Evolutionary conservation across 2,329 filamentous ascomycete genomes (phyloP).

Genomic region (Incumbomyces lentus): DNA sequence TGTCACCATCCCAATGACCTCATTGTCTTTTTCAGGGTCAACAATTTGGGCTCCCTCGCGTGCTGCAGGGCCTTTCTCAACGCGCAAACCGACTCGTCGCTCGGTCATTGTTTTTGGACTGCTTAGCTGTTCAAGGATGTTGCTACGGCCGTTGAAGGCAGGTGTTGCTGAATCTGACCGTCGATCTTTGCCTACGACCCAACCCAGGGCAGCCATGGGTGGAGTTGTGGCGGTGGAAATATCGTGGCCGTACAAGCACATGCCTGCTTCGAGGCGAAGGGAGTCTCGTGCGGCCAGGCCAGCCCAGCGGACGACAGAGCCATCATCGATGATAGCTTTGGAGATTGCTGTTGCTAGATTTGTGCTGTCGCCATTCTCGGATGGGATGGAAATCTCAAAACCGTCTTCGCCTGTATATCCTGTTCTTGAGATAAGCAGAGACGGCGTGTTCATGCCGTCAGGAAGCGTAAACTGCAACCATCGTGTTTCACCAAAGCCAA

Average conservation of each 20-base stretch:
- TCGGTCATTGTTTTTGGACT: conserved; percentile 53
- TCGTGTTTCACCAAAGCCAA: conserved; percentile 74
- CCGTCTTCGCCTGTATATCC: conserved; percentile 98
- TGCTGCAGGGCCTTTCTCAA: conserved; percentile 73
- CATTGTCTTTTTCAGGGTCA: conserved; percentile 39
- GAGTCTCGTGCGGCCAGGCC: conserved; percentile 87
- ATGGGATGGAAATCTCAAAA: conserved; percentile 84
- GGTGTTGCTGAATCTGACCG: conserved; percentile 44
- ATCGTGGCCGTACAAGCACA: conserved; percentile 99
- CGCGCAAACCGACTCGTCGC: conserved; percentile 67
- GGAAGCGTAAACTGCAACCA: conserved; percentile 54
- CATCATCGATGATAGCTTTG: conserved; percentile 55
- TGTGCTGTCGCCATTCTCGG: conserved; percentile 47
- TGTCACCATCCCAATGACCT: conserved; percentile 69
- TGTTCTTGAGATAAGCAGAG: conserved; percentile 69
- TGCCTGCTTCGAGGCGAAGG: conserved; percentile 85
- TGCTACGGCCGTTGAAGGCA: conserved; percentile 75
- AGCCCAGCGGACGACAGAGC: conserved; percentile 64
- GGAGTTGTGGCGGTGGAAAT: conserved; percentile 69
- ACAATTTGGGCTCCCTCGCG: conserved; percentile 79
- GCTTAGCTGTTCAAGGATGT: conserved; percentile 63
- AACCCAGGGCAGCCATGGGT: conserved; percentile 56
- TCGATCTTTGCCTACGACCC: conserved; percentile 77
- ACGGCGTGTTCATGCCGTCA: conserved; percentile 40
- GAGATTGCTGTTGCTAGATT: conserved; percentile 43